A percentile compares a stretch with the other conserved stretches of the same genome.
Evolutionary conservation across 2,329 filamentous ascomycete genomes (phyloP).

Genomic region (Talaromyces sp.): DNA sequence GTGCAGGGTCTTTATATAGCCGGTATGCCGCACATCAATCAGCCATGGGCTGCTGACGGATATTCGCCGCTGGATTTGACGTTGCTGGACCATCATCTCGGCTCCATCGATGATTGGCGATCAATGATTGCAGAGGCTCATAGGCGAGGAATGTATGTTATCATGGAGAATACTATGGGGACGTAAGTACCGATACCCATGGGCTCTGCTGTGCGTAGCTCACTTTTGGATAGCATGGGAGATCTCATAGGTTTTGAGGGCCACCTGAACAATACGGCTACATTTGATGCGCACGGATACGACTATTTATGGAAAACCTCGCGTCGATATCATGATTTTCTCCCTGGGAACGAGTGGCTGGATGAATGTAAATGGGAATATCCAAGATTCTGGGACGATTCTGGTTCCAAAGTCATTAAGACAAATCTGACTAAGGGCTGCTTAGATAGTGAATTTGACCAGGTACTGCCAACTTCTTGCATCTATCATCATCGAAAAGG

Average conservation of each 20-base stretch:
- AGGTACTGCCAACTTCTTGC: constrained; percentile 5
- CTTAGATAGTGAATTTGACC: constrained; percentile 57
- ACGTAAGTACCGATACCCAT: constrained; percentile 38
- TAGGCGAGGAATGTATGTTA: constrained; percentile 55
- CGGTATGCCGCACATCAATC: constrained; percentile 57
- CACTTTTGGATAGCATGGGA: constrained; percentile 44
- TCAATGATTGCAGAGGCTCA: constrained; percentile 54
- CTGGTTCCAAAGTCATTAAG: constrained; percentile 45
- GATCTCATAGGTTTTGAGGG: constrained; percentile 56
- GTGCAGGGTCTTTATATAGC: constrained; percentile 54
- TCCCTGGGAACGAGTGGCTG: constrained; percentile 48
- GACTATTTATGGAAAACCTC: constrained; percentile 52
- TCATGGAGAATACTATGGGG: constrained; percentile 59
- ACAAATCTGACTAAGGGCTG: constrained; percentile 48
- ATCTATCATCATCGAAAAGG: neutral
- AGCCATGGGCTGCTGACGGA: constrained; percentile 56
- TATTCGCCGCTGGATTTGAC: constrained; percentile 57
- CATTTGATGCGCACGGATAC: constrained; percentile 52
- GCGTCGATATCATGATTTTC: constrained; percentile 53
- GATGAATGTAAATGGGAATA: constrained; percentile 46
- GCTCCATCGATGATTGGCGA: constrained; percentile 53
- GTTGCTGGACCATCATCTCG: constrained; percentile 57
- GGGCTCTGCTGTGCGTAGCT: neutral
- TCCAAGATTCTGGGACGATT: constrained; percentile 55
- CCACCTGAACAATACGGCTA: constrained; percentile 52